Evolutionary conservation across 2,329 filamentous ascomycete species (phyloP).

Genomic region (Monosporascus sp.): DNA sequence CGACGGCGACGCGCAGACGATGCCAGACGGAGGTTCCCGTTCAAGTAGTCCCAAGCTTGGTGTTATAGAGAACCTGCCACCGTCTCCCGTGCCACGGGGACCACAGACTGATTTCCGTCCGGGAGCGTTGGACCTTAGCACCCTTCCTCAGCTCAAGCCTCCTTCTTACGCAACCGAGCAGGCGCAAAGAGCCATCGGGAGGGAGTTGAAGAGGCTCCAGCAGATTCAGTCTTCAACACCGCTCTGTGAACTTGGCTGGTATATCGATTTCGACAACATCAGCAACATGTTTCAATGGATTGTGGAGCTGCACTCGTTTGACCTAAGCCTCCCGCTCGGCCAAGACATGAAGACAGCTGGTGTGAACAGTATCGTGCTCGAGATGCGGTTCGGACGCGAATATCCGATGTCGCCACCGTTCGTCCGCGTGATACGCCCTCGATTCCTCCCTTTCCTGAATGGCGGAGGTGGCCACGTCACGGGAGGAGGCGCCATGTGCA

Average conservation of each 20-base stretch:
- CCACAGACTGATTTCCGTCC: conserved; percentile 52
- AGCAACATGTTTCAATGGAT: conserved; percentile 87
- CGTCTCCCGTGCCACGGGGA: conserved; percentile 6
- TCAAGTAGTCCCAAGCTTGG: conserved; percentile 5
- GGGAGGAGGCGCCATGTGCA: conserved; percentile 73
- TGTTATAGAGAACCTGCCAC: conserved; percentile 1
- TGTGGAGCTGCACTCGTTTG: conserved; percentile 81
- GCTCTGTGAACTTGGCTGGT: conserved; percentile 72
- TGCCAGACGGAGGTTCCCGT: conserved; percentile 2
- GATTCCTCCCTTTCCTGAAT: conserved; percentile 63
- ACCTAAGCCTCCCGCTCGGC: conserved; percentile 60
- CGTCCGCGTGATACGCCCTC: conserved; percentile 74
- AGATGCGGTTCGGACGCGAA: conserved; percentile 71
- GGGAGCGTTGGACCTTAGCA: conserved; percentile 55
- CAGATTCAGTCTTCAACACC: conserved; percentile 57
- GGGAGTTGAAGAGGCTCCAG: conserved; percentile 59
- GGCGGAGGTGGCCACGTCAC: conserved; percentile 88
- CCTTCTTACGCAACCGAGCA: conserved; percentile 58
- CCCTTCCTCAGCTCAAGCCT: conserved; percentile 57
- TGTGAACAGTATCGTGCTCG: conserved; percentile 66
- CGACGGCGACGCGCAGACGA: conserved; percentile 20
- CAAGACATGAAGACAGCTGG: conserved; percentile 63
- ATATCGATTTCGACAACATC: conserved; percentile 62
- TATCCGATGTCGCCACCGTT: conserved; percentile 80
- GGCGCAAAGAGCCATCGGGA: conserved; percentile 58